These are phyloP conservation scores for Rhodotorula sp. DNA, from an alignment of 1,284 basidiomycete genomes.

Conservation along the genomic window DNA sequence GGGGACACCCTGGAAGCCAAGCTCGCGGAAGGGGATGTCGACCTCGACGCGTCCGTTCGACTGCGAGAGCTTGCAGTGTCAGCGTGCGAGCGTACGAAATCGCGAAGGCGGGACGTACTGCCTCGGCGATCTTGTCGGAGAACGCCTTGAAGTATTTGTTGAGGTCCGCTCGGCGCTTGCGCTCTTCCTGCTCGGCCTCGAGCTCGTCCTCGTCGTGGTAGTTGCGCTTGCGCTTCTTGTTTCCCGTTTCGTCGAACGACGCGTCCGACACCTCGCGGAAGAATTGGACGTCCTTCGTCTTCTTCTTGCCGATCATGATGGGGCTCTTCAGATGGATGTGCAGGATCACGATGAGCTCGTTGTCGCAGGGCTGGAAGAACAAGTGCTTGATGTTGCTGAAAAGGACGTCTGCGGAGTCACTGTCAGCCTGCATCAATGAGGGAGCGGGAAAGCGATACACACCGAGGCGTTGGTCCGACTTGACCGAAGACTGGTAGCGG, in stretches of 20 bases:
- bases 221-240: conserved; percentile 83
- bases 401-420: conserved; percentile 66
- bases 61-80: conserved; percentile 4
- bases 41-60: conserved; percentile 77
- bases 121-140: conserved; percentile 88
- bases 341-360: conserved; percentile 90
- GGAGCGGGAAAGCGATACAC: conserved; percentile 44
- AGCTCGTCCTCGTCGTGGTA: conserved; percentile 99
- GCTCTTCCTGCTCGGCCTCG: conserved; percentile 96
- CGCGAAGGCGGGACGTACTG: conserved; percentile 54
- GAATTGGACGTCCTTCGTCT: conserved; percentile 97
- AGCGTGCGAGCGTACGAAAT: neutral
- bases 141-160: conserved; percentile 96
- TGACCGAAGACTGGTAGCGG: conserved; percentile 76
- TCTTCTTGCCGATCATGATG: conserved; percentile 99
- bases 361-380: conserved; percentile 98
- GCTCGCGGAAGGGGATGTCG: conserved; percentile 94
- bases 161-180: conserved; percentile 78
- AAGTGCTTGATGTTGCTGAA: conserved; percentile 98
- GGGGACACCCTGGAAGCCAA: conserved; percentile 96
- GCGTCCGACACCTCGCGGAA: conserved; percentile 97
- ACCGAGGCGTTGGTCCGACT: conserved; percentile 83
- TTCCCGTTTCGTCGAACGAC: conserved; percentile 98
- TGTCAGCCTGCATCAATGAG: neutral
- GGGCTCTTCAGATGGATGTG: conserved; percentile 93